Conservation (phyloP, 176 grass and related monocot genomes). For the Cenchrus purpureus region DNA sequence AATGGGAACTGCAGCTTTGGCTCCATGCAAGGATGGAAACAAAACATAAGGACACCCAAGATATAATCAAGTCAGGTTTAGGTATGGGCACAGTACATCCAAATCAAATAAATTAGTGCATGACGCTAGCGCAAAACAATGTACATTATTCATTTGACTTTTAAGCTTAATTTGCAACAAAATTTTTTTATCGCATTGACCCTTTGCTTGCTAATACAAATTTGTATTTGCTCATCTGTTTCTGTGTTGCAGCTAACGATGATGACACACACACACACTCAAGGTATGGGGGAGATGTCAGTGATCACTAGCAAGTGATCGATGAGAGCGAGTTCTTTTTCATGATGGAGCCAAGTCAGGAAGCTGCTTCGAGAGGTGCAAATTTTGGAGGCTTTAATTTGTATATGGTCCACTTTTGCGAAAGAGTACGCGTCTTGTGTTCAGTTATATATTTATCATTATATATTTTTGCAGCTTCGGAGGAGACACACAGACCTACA, state of each 20-base stretch:
- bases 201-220: conserved; percentile 7
- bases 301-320: conserved; percentile 29
- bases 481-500: conserved; percentile 17
- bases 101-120: conserved; percentile 22
- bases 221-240: neutral
- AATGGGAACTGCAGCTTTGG: conserved; percentile 45
- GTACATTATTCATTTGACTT: conserved; percentile 29
- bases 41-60: conserved; percentile 20
- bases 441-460: neutral
- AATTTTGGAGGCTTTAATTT: conserved; percentile 17
- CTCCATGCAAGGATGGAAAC: conserved; percentile 40
- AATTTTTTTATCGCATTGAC: conserved; percentile 39
- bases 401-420: neutral
- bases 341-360: conserved; percentile 37
- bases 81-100: conserved; percentile 43
- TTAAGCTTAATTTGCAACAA: neutral
- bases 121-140: conserved; percentile 11
- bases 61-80: conserved; percentile 28
- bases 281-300: conserved; percentile 52
- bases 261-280: conserved; percentile 40
- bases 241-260: conserved; percentile 40
- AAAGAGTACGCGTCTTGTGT: conserved; percentile 17
- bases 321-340: neutral
- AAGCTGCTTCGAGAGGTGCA: conserved; percentile 48
- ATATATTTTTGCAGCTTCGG: conserved; percentile 36